phyloP scores from a whole-genome alignment of 73 alveolate species.

The Durusdinium trenchii region DNA sequence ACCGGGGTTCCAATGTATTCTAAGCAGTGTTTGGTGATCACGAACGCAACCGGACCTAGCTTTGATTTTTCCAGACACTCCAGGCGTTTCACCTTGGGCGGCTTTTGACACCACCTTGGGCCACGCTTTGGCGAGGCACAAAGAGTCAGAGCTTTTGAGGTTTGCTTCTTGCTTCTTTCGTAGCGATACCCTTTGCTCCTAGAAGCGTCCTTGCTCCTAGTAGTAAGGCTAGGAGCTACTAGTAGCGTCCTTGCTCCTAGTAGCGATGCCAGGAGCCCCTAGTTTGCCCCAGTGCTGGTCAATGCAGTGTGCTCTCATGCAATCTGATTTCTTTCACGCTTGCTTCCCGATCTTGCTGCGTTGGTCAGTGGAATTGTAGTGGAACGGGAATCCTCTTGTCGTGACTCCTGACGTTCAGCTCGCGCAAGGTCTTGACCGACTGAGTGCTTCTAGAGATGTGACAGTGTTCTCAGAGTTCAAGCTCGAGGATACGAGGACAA shows the following conservation, averaged over 20 bases:
- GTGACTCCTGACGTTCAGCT: neutral
- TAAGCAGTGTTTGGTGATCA: no score
- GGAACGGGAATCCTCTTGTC: neutral
- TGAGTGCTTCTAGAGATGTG: conserved; percentile 32
- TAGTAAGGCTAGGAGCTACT: no score
- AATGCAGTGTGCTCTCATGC: neutral
- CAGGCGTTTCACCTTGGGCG: conserved; percentile 32
- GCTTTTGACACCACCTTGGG: conserved; percentile 3
- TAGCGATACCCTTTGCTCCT: no score
- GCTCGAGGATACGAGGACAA: conserved; percentile 9
- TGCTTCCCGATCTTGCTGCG: neutral
- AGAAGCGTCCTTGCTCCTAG: no score
- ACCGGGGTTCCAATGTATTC: neutral
- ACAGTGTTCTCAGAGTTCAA: neutral
- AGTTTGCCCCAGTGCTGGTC: no score
- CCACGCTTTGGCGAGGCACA: conserved; percentile 37
- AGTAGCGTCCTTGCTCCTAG: no score
- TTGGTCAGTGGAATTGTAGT: neutral
- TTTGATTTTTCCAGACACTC: neutral
- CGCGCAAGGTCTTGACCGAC: conserved; percentile 42
- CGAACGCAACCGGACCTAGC: no score
- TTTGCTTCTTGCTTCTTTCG: no score
- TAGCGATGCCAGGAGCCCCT: no score
- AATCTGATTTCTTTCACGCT: neutral
- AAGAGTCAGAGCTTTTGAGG: neutral